Conservation (phyloP, 176 grass and related monocot genomes). For the Oryza glumipatula region DNA sequence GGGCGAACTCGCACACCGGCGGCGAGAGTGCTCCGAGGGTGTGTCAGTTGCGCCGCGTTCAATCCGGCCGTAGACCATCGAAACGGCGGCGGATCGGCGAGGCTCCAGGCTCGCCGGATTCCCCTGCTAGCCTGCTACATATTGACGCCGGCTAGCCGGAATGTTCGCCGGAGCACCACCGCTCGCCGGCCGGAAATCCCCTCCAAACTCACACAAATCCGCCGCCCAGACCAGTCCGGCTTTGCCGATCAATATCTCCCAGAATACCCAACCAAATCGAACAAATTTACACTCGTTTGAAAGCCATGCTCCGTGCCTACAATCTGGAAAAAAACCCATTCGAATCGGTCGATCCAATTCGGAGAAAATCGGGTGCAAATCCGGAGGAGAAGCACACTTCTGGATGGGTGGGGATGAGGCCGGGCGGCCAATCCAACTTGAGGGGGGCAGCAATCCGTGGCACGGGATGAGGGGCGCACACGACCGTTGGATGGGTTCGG, state of each 20-base stretch:
- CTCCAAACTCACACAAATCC: conserved; percentile 63
- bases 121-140: conserved; percentile 25
- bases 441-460: conserved; percentile 51
- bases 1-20: conserved; percentile 42
- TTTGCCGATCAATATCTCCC: conserved; percentile 46
- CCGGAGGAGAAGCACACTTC: conserved; percentile 79
- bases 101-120: neutral
- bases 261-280: neutral
- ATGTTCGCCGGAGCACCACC: conserved; percentile 35
- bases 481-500: conserved; percentile 30
- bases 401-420: neutral
- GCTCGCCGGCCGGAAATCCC: conserved; percentile 51
- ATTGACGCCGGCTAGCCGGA: fast-evolving
- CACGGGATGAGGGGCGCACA: neutral
- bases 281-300: neutral
- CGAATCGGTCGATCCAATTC: neutral
- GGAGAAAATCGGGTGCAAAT: conserved; percentile 55
- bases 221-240: conserved; percentile 52
- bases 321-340: fast-evolving
- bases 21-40: conserved; percentile 1
- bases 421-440: neutral
- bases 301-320: conserved; percentile 31
- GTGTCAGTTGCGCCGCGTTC: conserved; percentile 47
- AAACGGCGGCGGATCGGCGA: conserved; percentile 11
- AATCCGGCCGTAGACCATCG: neutral